Percentiles rank a stretch among this genome's conserved stretches.
Conservation (phyloP, 345 rosid species). For the Gossypium sturtianum region DNA sequence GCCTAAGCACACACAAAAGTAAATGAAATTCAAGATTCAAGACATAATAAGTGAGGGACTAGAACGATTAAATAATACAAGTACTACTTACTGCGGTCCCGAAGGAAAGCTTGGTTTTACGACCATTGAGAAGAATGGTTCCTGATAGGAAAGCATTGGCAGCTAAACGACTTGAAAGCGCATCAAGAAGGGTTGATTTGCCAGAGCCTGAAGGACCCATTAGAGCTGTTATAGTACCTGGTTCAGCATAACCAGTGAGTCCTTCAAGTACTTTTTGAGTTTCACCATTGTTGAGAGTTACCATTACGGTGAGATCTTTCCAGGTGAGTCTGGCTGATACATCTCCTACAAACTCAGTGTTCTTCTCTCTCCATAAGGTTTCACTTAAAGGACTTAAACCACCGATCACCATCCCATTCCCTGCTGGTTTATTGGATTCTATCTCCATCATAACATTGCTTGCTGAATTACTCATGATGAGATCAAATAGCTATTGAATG, state of each 20-base stretch:
- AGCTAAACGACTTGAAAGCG: conserved; percentile 83
- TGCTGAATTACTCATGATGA: conserved; percentile 13
- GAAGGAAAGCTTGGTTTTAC: conserved; percentile 84
- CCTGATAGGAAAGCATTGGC: conserved; percentile 89
- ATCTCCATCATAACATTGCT: conserved; percentile 49
- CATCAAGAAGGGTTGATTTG: conserved; percentile 72
- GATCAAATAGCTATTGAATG: too few relatives aligned
- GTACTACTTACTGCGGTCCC: conserved; percentile 76
- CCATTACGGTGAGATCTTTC: conserved; percentile 90
- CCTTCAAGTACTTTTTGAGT: conserved; percentile 73
- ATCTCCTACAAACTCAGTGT: conserved; percentile 59
- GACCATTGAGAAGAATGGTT: conserved; percentile 78
- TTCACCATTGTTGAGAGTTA: conserved; percentile 58
- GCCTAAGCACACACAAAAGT: conserved; percentile 36
- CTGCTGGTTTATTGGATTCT: conserved; percentile 51
- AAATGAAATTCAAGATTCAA: neutral
- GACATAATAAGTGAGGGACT: neutral
- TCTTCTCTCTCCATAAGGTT: conserved; percentile 64
- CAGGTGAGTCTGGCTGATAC: conserved; percentile 85
- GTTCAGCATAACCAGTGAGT: conserved; percentile 86
- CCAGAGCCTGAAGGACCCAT: conserved; percentile 71
- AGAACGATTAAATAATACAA: neutral
- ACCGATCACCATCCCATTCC: conserved; percentile 32
- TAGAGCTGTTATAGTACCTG: conserved; percentile 73
- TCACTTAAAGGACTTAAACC: conserved; percentile 83